phyloP scores from a whole-genome alignment of 495 filamentous ascomycete species.

The Penicillium goetzii region DNA sequence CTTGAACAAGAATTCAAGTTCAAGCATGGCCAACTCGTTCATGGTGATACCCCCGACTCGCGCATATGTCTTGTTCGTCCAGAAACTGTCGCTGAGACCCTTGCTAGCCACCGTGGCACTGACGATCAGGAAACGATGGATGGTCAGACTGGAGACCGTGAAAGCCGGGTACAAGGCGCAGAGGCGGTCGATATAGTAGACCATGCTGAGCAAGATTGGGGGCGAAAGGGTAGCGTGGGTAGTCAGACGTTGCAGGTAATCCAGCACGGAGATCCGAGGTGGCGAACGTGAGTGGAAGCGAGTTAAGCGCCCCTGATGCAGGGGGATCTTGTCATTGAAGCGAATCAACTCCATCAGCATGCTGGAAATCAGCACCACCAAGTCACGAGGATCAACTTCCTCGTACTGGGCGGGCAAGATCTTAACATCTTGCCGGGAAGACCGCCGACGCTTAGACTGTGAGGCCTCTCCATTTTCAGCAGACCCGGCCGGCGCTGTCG shows the following conservation, averaged over 20 bases:
- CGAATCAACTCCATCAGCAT: conserved; percentile 95
- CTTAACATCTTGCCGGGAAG: conserved; percentile 64
- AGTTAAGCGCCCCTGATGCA: conserved; percentile 81
- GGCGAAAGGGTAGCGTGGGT: conserved; percentile 93
- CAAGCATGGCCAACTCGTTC: conserved; percentile 86
- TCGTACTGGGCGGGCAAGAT: conserved; percentile 78
- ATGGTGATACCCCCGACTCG: conserved; percentile 89
- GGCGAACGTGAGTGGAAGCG: conserved; percentile 95
- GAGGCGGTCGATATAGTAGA: conserved; percentile 97
- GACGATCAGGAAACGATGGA: conserved; percentile 95
- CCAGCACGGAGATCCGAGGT: conserved; percentile 88
- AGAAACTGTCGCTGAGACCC: conserved; percentile 93
- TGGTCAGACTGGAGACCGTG: conserved; percentile 90
- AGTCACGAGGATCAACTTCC: conserved; percentile 73
- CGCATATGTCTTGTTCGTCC: conserved; percentile 96
- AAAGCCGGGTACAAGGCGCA: conserved; percentile 91
- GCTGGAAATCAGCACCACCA: conserved; percentile 87
- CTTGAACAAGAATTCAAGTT: conserved; percentile 87
- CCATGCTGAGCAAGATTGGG: conserved; percentile 97
- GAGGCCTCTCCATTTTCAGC: conserved; percentile 55
- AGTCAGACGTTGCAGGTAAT: conserved; percentile 90
- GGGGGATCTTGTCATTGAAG: conserved; percentile 86
- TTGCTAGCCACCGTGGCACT: conserved; percentile 95
- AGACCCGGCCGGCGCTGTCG: conserved; percentile 45
- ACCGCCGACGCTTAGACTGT: conserved; percentile 56